These are phyloP conservation scores for Neurospora discreta DNA, from an alignment of 495 filamentous ascomycete genomes.

Conservation along the genomic window DNA sequence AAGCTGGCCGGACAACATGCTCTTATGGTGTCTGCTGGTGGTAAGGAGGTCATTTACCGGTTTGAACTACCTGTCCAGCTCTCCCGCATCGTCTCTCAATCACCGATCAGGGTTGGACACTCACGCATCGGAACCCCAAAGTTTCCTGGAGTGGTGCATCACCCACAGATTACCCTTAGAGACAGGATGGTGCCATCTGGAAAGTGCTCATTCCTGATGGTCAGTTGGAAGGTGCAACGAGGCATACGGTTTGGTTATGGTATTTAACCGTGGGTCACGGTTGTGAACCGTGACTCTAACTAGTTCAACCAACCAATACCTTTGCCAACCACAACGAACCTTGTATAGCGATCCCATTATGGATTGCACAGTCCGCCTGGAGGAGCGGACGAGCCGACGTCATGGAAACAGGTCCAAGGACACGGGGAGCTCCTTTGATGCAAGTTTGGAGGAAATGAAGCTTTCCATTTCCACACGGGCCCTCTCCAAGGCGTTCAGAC, in stretches of 20 bases:
- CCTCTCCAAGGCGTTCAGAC: neutral
- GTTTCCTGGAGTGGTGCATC: slow-evolving; percentile 24
- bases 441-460: slow-evolving; percentile 35
- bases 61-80: slow-evolving; percentile 22
- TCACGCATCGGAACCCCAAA: slow-evolving; percentile 29
- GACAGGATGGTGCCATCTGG: slow-evolving; percentile 26
- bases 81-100: slow-evolving; percentile 15
- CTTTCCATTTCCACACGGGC: slow-evolving; percentile 6
- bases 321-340: no score
- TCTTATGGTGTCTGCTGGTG: neutral
- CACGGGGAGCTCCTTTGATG: slow-evolving; percentile 49
- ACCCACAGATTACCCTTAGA: slow-evolving; percentile 35
- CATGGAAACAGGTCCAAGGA: slow-evolving; percentile 41
- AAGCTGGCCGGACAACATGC: neutral
- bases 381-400: slow-evolving; percentile 36
- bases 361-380: slow-evolving; percentile 35
- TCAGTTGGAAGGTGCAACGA: no score
- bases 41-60: neutral
- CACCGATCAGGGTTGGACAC: slow-evolving; percentile 30
- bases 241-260: no score
- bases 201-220: slow-evolving; percentile 6
- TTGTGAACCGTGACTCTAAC: no score
- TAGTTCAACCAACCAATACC: no score
- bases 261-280: no score
- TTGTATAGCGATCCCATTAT: no score